A percentile compares a stretch with the other conserved stretches of the same genome.
Evolutionary conservation across 345 rosid genomes (phyloP).

Genomic region (Hibiscus mutabilis): DNA sequence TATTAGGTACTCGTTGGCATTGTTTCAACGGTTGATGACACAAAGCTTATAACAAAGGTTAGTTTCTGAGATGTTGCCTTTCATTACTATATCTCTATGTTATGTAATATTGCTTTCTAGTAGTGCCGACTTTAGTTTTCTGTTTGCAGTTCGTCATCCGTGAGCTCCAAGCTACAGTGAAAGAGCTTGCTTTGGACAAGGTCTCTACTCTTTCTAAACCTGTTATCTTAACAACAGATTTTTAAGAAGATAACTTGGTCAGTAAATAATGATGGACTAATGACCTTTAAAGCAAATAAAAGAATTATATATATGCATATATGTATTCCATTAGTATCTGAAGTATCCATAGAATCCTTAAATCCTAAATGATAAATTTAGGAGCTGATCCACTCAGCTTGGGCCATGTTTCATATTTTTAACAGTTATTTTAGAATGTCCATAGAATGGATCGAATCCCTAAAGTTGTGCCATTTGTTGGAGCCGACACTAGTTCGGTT

Average conservation of each 20-base stretch:
- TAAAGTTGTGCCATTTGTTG: not conserved
- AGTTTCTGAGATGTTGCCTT: constrained; percentile 11
- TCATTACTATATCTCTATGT: constrained; percentile 5
- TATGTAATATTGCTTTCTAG: not conserved
- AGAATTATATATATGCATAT: too few relatives aligned
- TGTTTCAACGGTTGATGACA: constrained; percentile 79
- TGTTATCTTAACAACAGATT: not conserved
- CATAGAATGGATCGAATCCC: not conserved
- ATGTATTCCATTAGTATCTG: not conserved
- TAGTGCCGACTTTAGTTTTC: constrained; percentile 18
- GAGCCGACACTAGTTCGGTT: not conserved
- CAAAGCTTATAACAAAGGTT: constrained; percentile 85
- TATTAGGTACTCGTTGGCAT: constrained; percentile 72
- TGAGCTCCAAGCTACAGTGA: constrained; percentile 54
- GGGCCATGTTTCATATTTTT: not conserved
- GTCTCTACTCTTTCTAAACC: constrained; percentile 26
- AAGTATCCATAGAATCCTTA: not conserved
- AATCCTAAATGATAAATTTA: not conserved
- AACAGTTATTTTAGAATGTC: not conserved
- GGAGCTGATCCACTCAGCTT: not conserved
- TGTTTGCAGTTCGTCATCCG: constrained; percentile 60
- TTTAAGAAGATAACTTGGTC: not conserved
- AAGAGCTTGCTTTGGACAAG: constrained; percentile 77
- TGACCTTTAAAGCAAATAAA: not conserved
- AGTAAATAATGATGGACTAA: not conserved